These are phyloP conservation scores for Chaetomium sp. DNA, from an alignment of 2,329 filamentous ascomycete species.

Conservation along the genomic window DNA sequence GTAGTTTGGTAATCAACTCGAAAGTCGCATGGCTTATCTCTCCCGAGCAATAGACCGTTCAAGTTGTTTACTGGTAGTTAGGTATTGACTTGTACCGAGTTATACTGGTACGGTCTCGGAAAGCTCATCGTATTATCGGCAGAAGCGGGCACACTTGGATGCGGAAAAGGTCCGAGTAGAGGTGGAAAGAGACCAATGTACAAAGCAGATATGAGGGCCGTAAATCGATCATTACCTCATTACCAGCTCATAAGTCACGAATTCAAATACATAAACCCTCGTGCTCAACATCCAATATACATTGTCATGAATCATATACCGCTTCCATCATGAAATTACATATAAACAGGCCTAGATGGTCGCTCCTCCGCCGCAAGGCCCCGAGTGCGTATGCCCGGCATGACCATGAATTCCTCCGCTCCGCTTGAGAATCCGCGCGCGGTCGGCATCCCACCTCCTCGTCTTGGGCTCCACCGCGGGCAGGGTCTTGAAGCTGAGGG, in stretches of 20 bases:
- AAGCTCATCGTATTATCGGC: too few species aligned
- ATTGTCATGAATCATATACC: neutral
- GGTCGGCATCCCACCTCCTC: slow-evolving; percentile 30
- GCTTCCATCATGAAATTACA: neutral
- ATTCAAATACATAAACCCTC: neutral
- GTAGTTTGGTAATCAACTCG: too few species aligned
- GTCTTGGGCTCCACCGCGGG: slow-evolving; percentile 28
- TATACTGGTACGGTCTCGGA: too few species aligned
- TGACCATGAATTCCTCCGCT: slow-evolving; percentile 23
- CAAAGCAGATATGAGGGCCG: too few species aligned
- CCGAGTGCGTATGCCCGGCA: slow-evolving; percentile 24
- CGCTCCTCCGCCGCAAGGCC: slow-evolving; percentile 31
- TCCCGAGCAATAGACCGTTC: too few species aligned
- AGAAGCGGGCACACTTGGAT: too few species aligned
- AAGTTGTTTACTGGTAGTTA: too few species aligned
- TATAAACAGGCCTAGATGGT: neutral
- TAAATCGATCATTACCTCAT: too few species aligned
- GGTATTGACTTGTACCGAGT: too few species aligned
- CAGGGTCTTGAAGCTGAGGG: slow-evolving; percentile 44
- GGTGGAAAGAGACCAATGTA: too few species aligned
- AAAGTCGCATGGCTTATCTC: too few species aligned
- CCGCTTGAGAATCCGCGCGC: slow-evolving; percentile 26
- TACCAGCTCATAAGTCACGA: neutral
- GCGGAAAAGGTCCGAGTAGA: too few species aligned
- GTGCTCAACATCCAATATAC: neutral